A percentile compares a stretch with the other conserved stretches of the same genome.
These are phyloP conservation scores for Fagopyrum tataricum DNA, from an alignment of 148 eudicot species.

Conservation along the genomic window DNA sequence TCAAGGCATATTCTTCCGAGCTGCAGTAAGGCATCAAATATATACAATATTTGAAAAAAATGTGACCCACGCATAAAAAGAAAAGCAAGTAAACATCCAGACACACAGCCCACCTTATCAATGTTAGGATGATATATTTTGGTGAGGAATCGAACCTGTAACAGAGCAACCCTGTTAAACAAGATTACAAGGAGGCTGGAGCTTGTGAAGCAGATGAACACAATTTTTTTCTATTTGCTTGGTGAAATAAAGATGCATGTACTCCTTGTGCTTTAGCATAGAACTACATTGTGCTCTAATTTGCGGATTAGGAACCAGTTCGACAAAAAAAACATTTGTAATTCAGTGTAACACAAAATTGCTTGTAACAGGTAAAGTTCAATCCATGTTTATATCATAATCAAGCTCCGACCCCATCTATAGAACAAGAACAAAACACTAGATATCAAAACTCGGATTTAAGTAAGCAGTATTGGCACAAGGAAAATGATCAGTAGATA, in stretches of 20 bases:
- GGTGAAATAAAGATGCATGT: background rate
- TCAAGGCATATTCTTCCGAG: conserved; percentile 99
- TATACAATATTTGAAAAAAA: background rate
- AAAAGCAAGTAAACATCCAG: background rate
- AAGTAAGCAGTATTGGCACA: background rate
- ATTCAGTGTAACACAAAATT: background rate
- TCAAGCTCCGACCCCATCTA: background rate
- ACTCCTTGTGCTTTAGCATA: background rate
- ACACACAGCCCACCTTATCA: conserved; percentile 63
- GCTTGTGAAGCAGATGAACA: background rate
- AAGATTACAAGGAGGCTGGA: background rate
- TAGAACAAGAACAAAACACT: background rate
- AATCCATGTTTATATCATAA: background rate
- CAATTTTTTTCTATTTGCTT: background rate
- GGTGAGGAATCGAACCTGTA: conserved; percentile 95
- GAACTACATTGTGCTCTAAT: background rate
- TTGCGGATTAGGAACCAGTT: background rate
- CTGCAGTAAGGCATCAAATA: conserved; percentile 27
- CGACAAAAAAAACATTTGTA: background rate
- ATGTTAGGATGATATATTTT: conserved; percentile 98
- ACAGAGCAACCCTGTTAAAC: conserved; percentile 20
- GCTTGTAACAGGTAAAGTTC: background rate
- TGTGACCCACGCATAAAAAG: background rate
- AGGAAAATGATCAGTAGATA: background rate
- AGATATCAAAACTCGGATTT: background rate